Evolutionary conservation across 2,329 filamentous ascomycete species (phyloP).

Genomic region (Diaporthe vexans): DNA sequence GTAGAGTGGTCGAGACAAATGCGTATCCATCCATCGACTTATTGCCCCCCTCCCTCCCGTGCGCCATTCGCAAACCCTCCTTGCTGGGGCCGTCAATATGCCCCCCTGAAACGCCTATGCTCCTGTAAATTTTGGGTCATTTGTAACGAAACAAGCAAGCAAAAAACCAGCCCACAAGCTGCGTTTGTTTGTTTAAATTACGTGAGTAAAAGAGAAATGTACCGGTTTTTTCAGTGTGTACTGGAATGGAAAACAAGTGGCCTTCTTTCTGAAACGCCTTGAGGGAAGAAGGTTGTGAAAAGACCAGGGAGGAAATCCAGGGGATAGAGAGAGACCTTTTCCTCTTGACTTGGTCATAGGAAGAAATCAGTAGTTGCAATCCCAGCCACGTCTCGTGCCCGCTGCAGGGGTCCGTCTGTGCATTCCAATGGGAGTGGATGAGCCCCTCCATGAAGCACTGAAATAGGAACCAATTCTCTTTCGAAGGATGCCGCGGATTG

Average conservation of each 20-base stretch:
- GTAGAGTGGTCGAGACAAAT: not conserved
- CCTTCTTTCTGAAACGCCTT: not conserved
- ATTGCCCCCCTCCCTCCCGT: not conserved
- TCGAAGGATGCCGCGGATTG: not conserved
- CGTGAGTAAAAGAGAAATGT: not conserved
- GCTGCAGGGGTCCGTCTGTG: not conserved
- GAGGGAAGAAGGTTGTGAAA: too few relatives aligned
- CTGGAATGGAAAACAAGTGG: not conserved
- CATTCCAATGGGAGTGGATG: not conserved
- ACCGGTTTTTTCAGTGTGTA: not conserved
- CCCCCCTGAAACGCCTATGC: constrained; percentile 21
- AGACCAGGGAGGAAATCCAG: not conserved
- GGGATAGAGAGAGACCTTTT: not conserved
- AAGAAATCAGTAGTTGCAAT: not conserved
- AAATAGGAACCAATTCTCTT: not conserved
- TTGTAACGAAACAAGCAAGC: not conserved
- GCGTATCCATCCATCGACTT: not conserved
- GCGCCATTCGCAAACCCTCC: not conserved
- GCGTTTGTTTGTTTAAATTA: not conserved
- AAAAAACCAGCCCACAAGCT: not conserved
- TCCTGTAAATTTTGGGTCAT: not conserved
- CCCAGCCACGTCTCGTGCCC: not conserved
- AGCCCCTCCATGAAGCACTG: too few relatives aligned
- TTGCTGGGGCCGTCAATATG: not conserved
- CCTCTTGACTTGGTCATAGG: not conserved